Percentiles rank a stretch among this genome's conserved stretches.
Evolutionary conservation across 352 stramenopile species (phyloP).

Genomic region (Globisporangium yorkense): DNA sequence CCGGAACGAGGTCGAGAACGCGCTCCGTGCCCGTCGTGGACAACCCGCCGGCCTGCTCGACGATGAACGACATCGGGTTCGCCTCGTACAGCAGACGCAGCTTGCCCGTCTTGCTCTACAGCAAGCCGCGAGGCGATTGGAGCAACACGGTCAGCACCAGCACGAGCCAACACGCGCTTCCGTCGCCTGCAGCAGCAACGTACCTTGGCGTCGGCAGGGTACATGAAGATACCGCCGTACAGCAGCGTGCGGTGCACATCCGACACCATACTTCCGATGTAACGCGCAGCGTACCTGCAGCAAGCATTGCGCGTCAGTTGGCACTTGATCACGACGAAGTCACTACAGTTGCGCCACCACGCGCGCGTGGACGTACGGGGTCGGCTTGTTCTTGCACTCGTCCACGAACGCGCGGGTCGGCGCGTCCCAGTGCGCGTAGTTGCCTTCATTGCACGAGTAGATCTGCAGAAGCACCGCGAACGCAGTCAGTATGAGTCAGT

Average conservation of each 20-base stretch:
- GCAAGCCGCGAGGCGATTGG: not conserved
- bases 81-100: conserved; percentile 98
- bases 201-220: conserved; percentile 94
- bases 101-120: conserved; percentile 84
- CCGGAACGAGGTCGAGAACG: conserved; percentile 92
- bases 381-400: conserved; percentile 78
- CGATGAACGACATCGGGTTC: conserved; percentile 99
- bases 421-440: conserved; percentile 94
- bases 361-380: conserved; percentile 34
- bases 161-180: not conserved
- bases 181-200: conserved; percentile 3
- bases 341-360: not conserved
- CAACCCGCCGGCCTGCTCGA: conserved; percentile 96
- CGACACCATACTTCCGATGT: conserved; percentile 98
- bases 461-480: conserved; percentile 42
- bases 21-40: conserved; percentile 92
- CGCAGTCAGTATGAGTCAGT: not conserved
- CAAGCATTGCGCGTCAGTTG: not conserved
- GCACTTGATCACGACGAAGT: no score
- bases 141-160: not conserved
- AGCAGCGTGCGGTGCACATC: conserved; percentile 98
- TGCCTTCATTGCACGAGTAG: conserved; percentile 98
- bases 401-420: conserved; percentile 88
- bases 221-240: conserved; percentile 98
- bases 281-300: conserved; percentile 88